Evolutionary conservation across 2,329 filamentous ascomycete species (phyloP).

Genomic region (Arthrinium phaeospermum): DNA sequence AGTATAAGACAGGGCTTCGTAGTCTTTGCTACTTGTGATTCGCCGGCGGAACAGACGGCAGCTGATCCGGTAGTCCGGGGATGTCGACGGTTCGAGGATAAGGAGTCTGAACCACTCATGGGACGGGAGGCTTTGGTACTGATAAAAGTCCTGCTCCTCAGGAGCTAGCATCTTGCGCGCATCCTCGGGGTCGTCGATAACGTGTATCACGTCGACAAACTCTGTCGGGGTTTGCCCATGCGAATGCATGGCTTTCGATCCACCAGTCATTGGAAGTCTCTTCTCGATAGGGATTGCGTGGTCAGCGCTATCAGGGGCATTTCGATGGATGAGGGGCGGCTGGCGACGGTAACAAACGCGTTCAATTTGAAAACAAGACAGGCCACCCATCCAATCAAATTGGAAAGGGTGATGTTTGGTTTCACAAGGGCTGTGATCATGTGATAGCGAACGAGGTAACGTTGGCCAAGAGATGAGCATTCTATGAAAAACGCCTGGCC

Average conservation of each 20-base stretch:
- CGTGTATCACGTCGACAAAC: no score
- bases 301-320: no score
- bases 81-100: background rate
- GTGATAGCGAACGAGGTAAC: no score
- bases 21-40: background rate
- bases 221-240: background rate
- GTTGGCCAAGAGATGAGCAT: no score
- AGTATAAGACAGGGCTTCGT: background rate
- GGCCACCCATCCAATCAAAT: no score
- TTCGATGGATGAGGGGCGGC: background rate
- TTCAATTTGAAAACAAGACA: no score
- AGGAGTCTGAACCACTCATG: background rate
- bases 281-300: background rate
- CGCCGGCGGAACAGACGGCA: background rate
- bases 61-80: conserved; percentile 2
- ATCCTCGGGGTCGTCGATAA: background rate
- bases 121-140: background rate
- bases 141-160: background rate
- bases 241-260: background rate
- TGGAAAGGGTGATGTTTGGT: no score
- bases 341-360: no score
- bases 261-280: background rate
- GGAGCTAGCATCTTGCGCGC: background rate
- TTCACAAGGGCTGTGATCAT: no score
- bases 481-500: no score